Conservation (phyloP, 768 basidiomycete species). For the Suillus brevipes region DNA sequence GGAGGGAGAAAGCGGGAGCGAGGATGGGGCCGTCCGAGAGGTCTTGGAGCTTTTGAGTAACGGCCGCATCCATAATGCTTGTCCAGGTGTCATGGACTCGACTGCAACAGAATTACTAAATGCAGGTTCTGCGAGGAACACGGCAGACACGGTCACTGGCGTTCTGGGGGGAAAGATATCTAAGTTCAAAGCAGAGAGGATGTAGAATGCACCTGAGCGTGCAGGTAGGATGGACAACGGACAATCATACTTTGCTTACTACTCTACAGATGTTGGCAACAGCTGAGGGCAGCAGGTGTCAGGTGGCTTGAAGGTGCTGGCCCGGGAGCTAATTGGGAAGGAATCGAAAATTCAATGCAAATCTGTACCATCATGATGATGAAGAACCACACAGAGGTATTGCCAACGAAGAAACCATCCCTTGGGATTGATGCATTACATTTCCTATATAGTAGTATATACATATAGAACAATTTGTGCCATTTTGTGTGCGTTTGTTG, state of each 20-base stretch:
- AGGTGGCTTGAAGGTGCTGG: too few species aligned
- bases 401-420: too few species aligned
- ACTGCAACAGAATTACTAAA: constrained; percentile 13
- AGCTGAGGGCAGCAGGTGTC: too few species aligned
- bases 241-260: not conserved
- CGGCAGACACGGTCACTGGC: not conserved
- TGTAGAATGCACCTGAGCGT: not conserved
- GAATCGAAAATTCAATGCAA: too few species aligned
- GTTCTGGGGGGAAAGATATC: constrained; percentile 24
- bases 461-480: too few species aligned
- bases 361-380: too few species aligned
- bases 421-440: too few species aligned
- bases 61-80: constrained; percentile 49
- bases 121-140: constrained; percentile 1
- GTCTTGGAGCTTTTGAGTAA: constrained; percentile 50
- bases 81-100: constrained; percentile 36
- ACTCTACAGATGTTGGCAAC: not conserved
- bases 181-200: constrained; percentile 37
- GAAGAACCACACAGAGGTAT: too few species aligned
- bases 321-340: too few species aligned
- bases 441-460: too few species aligned
- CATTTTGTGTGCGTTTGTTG: too few species aligned
- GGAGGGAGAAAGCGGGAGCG: constrained; percentile 54
- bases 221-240: not conserved
- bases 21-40: constrained; percentile 50